phyloP scores from a whole-genome alignment of 2,329 filamentous ascomycete genomes.

The Claviceps africana region DNA sequence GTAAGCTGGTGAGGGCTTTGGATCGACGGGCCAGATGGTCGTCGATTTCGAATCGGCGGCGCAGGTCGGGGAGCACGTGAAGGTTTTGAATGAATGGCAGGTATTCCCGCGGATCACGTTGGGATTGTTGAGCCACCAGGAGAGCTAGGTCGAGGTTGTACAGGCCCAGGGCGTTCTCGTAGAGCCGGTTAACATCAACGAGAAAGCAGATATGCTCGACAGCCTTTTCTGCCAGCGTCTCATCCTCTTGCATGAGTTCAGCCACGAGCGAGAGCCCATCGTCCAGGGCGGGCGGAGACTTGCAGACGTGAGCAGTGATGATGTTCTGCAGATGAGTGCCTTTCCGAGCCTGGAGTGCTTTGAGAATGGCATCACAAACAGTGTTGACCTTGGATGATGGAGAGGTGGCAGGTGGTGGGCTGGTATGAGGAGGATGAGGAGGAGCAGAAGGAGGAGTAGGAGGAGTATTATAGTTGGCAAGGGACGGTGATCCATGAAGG shows the following conservation, averaged over 20 bases:
- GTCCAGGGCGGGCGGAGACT: conserved; percentile 76
- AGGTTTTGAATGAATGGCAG: conserved; percentile 85
- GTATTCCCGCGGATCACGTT: conserved; percentile 90
- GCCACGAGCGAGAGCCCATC: conserved; percentile 71
- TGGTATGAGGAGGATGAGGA: conserved; percentile 8
- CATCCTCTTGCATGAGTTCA: conserved; percentile 52
- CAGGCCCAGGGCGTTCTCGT: conserved; percentile 76
- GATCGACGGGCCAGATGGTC: conserved; percentile 63
- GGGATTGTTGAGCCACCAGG: conserved; percentile 85
- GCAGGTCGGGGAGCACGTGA: conserved; percentile 55
- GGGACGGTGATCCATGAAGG: conserved; percentile 1
- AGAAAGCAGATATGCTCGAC: conserved; percentile 97
- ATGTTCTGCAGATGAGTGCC: conserved; percentile 69
- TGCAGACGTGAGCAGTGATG: conserved; percentile 90
- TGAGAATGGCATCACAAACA: conserved; percentile 75
- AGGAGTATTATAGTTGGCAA: conserved; percentile 5
- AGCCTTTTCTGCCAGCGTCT: conserved; percentile 67
- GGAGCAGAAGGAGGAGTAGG: background rate
- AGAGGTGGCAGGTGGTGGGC: conserved; percentile 1
- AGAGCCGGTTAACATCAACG: conserved; percentile 81
- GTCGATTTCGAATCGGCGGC: conserved; percentile 74
- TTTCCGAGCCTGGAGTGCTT: conserved; percentile 47
- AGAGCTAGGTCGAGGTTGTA: conserved; percentile 86
- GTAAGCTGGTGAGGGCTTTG: conserved; percentile 68
- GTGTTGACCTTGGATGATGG: conserved; percentile 57